Conservation (phyloP, 345 rosid species). For the Hibiscus tridactylites region DNA sequence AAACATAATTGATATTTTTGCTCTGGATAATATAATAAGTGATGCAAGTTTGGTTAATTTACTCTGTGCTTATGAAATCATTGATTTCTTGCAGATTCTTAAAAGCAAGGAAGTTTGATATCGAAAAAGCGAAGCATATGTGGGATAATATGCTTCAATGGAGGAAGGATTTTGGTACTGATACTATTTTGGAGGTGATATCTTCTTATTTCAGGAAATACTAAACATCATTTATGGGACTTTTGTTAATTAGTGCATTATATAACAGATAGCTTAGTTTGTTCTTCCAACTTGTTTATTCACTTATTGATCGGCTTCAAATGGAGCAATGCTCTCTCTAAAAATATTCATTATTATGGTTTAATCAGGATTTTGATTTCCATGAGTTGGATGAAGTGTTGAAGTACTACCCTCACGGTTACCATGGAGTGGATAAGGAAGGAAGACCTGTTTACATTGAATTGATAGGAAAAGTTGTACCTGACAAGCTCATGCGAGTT, state of each 20-base stretch:
- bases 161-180: constrained; percentile 84
- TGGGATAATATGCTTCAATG: constrained; percentile 87
- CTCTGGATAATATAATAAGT: background rate
- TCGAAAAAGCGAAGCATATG: constrained; percentile 69
- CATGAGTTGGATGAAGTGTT: constrained; percentile 66
- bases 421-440: constrained; percentile 95
- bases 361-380: constrained; percentile 75
- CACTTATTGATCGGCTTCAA: too few relatives aligned
- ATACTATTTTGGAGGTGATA: constrained; percentile 70
- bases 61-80: background rate
- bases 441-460: constrained; percentile 94
- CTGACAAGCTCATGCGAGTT: constrained; percentile 68
- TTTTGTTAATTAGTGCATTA: background rate
- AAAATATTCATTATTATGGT: background rate
- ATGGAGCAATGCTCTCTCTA: too few relatives aligned
- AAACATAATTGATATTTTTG: too few relatives aligned
- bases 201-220: background rate
- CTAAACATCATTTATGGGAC: background rate
- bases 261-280: background rate
- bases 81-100: constrained; percentile 47
- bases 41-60: background rate
- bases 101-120: constrained; percentile 87
- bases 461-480: constrained; percentile 72
- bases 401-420: constrained; percentile 77
- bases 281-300: background rate